phyloP scores from a whole-genome alignment of 257 asterid species.

The Nicotiana tomentosiformis region DNA sequence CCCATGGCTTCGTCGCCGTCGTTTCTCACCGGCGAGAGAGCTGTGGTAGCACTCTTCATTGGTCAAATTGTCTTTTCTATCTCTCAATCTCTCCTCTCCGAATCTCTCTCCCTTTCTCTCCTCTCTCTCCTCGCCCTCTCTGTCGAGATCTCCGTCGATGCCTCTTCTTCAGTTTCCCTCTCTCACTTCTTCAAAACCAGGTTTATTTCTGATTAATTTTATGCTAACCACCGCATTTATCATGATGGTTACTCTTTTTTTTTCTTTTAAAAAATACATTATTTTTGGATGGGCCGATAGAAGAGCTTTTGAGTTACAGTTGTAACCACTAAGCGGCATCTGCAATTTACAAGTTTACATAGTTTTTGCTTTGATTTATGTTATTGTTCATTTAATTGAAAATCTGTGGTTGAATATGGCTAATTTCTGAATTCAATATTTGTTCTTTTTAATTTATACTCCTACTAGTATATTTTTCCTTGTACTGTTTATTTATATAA shows the following conservation, averaged over 20 bases:
- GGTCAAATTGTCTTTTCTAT: conserved; percentile 44
- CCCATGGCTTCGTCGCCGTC: conserved; percentile 35
- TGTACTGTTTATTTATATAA: neutral
- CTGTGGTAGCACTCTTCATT: conserved; percentile 62
- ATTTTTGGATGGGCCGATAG: neutral
- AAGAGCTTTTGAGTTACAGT: neutral
- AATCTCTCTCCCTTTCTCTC: conserved; percentile 46
- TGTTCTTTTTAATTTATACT: neutral
- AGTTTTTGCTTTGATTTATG: neutral
- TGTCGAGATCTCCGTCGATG: conserved; percentile 73
- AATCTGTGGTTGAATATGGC: neutral
- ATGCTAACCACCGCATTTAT: neutral
- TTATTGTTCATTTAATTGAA: neutral
- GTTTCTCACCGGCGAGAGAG: conserved; percentile 81
- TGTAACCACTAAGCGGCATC: neutral
- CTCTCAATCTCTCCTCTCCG: conserved; percentile 48
- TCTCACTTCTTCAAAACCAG: conserved; percentile 50
- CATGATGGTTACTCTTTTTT: neutral
- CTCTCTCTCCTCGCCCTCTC: conserved; percentile 63
- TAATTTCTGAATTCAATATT: neutral
- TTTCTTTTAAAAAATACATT: neutral
- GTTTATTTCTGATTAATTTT: conserved; percentile 20
- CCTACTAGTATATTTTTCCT: neutral
- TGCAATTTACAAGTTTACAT: neutral
- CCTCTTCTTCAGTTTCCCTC: conserved; percentile 44